phyloP scores from a whole-genome alignment of 306 rosid species.

The Cucurbita moschata region DNA sequence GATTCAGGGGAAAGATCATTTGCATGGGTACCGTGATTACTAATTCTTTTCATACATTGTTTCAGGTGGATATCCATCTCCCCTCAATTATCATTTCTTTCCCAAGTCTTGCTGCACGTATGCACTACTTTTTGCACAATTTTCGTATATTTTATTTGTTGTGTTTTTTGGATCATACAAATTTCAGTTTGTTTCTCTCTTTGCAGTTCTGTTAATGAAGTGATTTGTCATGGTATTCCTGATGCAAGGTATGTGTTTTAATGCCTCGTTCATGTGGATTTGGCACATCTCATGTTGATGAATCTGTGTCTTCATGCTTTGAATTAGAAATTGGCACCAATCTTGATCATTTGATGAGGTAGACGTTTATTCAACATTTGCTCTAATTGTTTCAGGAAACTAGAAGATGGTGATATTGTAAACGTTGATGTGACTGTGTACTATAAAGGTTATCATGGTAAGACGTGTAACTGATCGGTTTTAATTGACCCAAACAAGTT shows the following conservation, averaged over 20 bases:
- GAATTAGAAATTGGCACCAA: not conserved
- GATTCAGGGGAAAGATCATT: not conserved
- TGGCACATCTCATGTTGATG: not conserved
- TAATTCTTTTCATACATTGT: slow-evolving; percentile 4
- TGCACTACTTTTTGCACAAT: slow-evolving; percentile 37
- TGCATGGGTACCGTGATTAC: not conserved
- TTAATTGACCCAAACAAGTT: not conserved
- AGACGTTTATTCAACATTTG: slow-evolving; percentile 1
- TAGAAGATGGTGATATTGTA: slow-evolving; percentile 92
- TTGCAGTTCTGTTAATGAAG: slow-evolving; percentile 92
- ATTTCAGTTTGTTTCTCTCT: not conserved
- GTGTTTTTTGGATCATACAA: slow-evolving; percentile 5
- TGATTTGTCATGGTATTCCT: slow-evolving; percentile 97
- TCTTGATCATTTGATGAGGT: not conserved
- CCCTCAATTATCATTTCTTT: slow-evolving; percentile 82
- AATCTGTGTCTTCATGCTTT: not conserved
- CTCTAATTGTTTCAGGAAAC: slow-evolving; percentile 48
- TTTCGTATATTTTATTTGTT: not conserved
- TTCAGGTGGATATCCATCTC: slow-evolving; percentile 93
- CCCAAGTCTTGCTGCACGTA: slow-evolving; percentile 99
- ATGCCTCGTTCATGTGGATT: not conserved
- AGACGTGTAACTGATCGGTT: slow-evolving; percentile 2
- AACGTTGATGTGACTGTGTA: slow-evolving; percentile 77
- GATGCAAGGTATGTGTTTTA: slow-evolving; percentile 60
- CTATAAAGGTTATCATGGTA: slow-evolving; percentile 90